Evolutionary conservation across 768 basidiomycete genomes (phyloP).

Genomic region (Boletus pseudopeckii): DNA sequence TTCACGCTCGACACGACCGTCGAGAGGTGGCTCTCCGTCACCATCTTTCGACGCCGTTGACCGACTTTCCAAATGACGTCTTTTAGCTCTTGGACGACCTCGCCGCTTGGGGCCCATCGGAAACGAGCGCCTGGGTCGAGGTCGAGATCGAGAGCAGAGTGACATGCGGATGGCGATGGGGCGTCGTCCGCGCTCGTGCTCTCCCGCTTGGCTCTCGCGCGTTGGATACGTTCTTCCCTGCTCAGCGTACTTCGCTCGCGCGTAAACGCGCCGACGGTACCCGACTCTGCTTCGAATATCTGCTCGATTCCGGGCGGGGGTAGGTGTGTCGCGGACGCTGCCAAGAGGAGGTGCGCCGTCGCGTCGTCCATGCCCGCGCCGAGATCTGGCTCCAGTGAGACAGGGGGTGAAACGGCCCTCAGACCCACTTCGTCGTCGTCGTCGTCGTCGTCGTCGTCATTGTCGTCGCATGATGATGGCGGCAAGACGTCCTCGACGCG

Average conservation of each 20-base stretch:
- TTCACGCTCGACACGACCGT: not conserved
- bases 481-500: not conserved
- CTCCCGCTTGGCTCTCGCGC: conserved; percentile 47
- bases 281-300: conserved; percentile 72
- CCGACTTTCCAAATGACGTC: conserved; percentile 87
- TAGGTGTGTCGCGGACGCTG: conserved; percentile 50
- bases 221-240: conserved; percentile 70
- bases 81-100: conserved; percentile 80
- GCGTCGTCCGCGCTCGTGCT: not conserved
- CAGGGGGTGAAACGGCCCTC: conserved; percentile 14
- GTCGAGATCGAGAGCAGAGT: conserved; percentile 16
- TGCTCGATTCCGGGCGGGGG: conserved; percentile 72
- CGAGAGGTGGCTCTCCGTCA: conserved; percentile 31
- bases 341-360: conserved; percentile 50
- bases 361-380: conserved; percentile 45
- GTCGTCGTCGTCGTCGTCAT: too few species aligned
- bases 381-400: not conserved
- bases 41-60: conserved; percentile 53
- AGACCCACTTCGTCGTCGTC: conserved; percentile 3
- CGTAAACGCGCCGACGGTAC: conserved; percentile 33
- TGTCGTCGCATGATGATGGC: not conserved
- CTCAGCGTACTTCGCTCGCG: conserved; percentile 65
- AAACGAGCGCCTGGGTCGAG: too few species aligned
- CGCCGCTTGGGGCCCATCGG: conserved; percentile 68
- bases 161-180: not conserved